Conservation (phyloP, 306 rosid species). For the Malus asiatica region DNA sequence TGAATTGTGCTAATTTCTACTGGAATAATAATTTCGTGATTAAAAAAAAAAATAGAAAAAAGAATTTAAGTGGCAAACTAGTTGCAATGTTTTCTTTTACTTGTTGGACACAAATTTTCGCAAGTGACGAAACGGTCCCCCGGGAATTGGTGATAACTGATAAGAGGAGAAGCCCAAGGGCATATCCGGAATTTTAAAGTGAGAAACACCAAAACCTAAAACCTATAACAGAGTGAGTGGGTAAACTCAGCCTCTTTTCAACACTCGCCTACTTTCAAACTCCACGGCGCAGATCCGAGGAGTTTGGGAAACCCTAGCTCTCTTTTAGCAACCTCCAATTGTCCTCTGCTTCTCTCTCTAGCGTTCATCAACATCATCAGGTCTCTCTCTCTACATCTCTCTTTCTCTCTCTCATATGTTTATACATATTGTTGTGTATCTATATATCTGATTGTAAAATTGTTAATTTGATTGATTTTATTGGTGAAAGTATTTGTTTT, state of each 20-base stretch:
- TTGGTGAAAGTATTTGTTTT: neutral
- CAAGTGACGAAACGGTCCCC: neutral
- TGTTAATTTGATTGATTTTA: neutral
- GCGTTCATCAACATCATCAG: slow-evolving; percentile 16
- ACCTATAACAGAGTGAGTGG: slow-evolving; percentile 18
- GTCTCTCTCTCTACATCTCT: slow-evolving; percentile 10
- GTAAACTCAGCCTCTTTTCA: slow-evolving; percentile 15
- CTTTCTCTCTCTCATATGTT: neutral
- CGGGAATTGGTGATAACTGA: neutral
- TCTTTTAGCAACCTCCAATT: slow-evolving; percentile 4
- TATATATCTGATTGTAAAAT: neutral
- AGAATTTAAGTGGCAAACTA: neutral
- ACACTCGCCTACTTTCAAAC: slow-evolving; percentile 50
- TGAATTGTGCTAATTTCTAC: neutral
- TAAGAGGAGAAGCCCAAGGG: neutral
- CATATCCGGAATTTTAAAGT: neutral
- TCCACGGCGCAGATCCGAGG: slow-evolving; percentile 99
- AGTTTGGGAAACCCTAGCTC: slow-evolving; percentile 55
- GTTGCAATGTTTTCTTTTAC: neutral
- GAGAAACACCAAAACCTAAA: neutral
- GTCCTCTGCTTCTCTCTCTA: slow-evolving; percentile 10
- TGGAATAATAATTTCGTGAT: too few relatives aligned
- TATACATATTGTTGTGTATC: neutral
- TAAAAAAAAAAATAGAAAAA: too few relatives aligned
- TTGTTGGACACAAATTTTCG: neutral